phyloP scores from a whole-genome alignment of 768 basidiomycete genomes.

The Naganishia vishniacii region DNA sequence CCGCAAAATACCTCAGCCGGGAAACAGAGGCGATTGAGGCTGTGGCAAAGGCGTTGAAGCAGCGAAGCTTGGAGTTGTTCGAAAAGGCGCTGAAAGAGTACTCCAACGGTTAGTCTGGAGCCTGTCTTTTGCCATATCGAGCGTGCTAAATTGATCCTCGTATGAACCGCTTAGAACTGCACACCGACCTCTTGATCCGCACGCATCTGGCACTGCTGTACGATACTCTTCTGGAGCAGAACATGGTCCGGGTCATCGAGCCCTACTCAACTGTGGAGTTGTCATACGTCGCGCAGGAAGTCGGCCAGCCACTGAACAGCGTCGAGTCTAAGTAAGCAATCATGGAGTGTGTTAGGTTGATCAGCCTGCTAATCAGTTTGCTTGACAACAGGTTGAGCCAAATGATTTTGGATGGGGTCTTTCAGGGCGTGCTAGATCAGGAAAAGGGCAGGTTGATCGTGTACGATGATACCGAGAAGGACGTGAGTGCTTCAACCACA shows the following conservation, averaged over 20 bases:
- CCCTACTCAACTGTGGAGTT: constrained; percentile 91
- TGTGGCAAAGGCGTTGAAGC: constrained; percentile 87
- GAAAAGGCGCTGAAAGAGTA: constrained; percentile 82
- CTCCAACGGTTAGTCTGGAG: constrained; percentile 58
- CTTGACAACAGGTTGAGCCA: constrained; percentile 68
- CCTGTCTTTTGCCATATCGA: background rate
- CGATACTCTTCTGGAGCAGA: constrained; percentile 93
- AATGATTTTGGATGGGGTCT: constrained; percentile 94
- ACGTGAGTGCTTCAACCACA: constrained; percentile 56
- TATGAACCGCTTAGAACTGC: constrained; percentile 61
- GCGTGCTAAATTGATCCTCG: background rate
- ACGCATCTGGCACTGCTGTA: constrained; percentile 90
- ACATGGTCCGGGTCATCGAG: constrained; percentile 88
- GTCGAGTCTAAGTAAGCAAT: constrained; percentile 80
- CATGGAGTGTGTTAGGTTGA: background rate
- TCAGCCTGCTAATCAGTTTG: background rate
- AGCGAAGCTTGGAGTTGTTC: constrained; percentile 80
- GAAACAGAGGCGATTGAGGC: constrained; percentile 96
- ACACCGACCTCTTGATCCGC: constrained; percentile 89
- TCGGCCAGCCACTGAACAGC: constrained; percentile 76
- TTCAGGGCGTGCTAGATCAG: constrained; percentile 94
- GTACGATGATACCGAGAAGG: constrained; percentile 78
- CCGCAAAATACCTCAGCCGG: constrained; percentile 75
- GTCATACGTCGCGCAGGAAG: constrained; percentile 74
- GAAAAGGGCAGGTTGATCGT: constrained; percentile 84